Base-by-base conservation (phyloP, 495 filamentous ascomycete genomes). In the Halenospora varia region DNA sequence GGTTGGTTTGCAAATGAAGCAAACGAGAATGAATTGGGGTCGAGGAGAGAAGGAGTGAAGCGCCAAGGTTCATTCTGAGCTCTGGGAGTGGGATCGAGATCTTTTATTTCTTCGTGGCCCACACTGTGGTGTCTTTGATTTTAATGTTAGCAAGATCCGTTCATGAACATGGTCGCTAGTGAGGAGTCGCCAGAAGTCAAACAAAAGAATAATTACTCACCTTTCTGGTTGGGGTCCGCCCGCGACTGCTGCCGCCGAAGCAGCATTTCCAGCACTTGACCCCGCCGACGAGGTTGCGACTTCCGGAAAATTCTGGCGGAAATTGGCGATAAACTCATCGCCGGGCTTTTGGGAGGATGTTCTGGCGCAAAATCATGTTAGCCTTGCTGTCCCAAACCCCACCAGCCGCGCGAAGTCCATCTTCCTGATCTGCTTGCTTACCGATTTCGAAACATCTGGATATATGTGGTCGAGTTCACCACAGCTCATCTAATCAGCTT, bases 21-120 rank as follows among this genome's bases (percentile, higher is more conserved):
- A 73, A 96, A 96, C 3, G 83, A 81, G 62, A 92, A 90, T 2
- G 90, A 85, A 65, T 82, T 88, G 15, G 92, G 84, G 60, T 97
- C 93, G 66, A 97, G 78, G 26, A 92, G 79, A 18, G 92, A 92
- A 10, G 92, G 88, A 1, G 91, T 94, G 67, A 94, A 94, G 48
- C 88, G 79, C 79, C 92, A 89, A 55, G 78, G 79, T 56, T 96
- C 91, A 57, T 86, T 83, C 8, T 85, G 75, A 25, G 83, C 88
- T 64, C 84, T 82, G 3, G 90, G 89, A 0, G 88, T 93, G 3
- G 87, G 85, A 64, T 96, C 88, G 56, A 85, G 80, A 70, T 91
- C 87, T 74, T 91, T 91, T 67, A 89, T 70, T 44, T 82, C 80
- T 40, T 82, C 65, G 45, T 62, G 51, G 11, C 56, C 56, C 18